Evolutionary conservation across 352 stramenopile genomes (phyloP), one percentile per base, ranked within the genome.

Genomic region (Hyphochytrium catenoides): DNA sequence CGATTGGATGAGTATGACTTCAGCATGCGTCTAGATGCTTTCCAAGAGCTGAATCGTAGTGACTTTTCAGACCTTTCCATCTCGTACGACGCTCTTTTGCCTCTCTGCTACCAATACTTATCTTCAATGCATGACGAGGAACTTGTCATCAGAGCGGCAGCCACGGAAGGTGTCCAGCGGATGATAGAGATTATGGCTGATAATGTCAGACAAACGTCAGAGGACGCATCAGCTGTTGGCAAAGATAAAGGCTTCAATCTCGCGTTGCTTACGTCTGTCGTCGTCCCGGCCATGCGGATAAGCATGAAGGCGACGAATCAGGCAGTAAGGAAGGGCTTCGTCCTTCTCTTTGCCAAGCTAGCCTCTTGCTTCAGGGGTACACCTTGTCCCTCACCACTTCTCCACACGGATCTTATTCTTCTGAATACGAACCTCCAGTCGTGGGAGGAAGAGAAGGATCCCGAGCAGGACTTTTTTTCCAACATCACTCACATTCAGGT

Each of bases 401-500:
- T 83, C 14, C 70, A 69, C 5, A 55, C 50, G 0, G 68, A 85
- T 35, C 33, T 87, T 15, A 48, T 54, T 11, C 37, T 79, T 17
- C 43, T 77, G 23, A 63, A 68, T 32, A 76, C 72, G 32, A 53
- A 63, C 7, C 20, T 37, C 11, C 6, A 16, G 5, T 5, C 31
- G 31, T 4, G 5, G 31, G 12, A 23, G 20, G 32, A n/a, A 9
- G 36, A 51, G 19, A 60, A 88, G 5, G 76, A 93, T 43, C 58
- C 71, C 7, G 76, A 98, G 44, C 67, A 87, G 5, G 89, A 98
- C 53, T 97, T 98, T 46, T 98, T 98, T 59, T 75, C 91, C 46
- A 97, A 96, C 52, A 67, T 97, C 26, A 94, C 77, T 23, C 91
- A 98, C 59, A 94, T 98, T 27, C 91, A 98, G 53, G 59, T 89